Evolutionary conservation across 371 early-diverging fungal species (phyloP).

Genomic region (Furculomyces boomerangus): DNA sequence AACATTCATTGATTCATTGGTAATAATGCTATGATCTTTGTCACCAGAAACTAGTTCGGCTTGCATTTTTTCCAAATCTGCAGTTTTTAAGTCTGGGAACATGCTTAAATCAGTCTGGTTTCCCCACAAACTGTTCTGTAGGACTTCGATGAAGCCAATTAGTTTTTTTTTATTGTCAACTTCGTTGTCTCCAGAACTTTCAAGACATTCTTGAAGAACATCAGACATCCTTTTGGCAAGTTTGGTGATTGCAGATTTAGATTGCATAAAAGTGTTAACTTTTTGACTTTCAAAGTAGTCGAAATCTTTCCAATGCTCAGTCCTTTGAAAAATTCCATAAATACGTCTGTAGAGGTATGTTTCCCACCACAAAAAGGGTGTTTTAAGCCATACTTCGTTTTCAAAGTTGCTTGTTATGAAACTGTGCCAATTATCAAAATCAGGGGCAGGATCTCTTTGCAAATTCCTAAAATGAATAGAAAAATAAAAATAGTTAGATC

Average conservation of each 20-base stretch:
- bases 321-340: constrained; percentile 32
- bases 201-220: constrained; percentile 2
- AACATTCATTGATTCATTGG: constrained; percentile 39
- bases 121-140: constrained; percentile 70
- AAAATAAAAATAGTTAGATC: too few species aligned
- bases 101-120: constrained; percentile 75
- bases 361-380: constrained; percentile 65
- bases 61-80: constrained; percentile 49
- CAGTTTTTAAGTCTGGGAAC: constrained; percentile 46
- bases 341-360: constrained; percentile 71
- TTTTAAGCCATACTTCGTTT: constrained; percentile 38
- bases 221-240: constrained; percentile 36
- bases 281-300: constrained; percentile 64
- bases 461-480: too few species aligned
- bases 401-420: constrained; percentile 31
- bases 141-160: constrained; percentile 43
- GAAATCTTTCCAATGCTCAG: constrained; percentile 38
- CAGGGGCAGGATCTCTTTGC: constrained; percentile 30
- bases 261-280: constrained; percentile 40
- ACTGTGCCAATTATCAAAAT: constrained; percentile 42
- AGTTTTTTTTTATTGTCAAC: constrained; percentile 8
- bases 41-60: constrained; percentile 21
- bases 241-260: constrained; percentile 37
- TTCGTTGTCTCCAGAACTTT: constrained; percentile 10
- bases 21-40: constrained; percentile 25